Conservation (phyloP, 495 filamentous ascomycete species). For the Sphaerosporella brunnea region DNA sequence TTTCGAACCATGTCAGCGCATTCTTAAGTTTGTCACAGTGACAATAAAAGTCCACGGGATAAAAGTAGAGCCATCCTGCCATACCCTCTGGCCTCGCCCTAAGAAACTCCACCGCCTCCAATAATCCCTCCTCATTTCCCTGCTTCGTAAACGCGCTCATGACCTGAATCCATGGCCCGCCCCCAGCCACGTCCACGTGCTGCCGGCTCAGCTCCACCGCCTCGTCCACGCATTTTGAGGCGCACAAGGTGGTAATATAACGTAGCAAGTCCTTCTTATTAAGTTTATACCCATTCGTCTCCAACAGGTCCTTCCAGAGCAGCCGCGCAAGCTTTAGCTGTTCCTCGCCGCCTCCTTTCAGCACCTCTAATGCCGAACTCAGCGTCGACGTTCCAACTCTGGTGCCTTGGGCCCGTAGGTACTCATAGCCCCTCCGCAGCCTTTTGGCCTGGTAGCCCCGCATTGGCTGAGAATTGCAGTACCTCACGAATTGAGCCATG, state of each 20-base stretch:
- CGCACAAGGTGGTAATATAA: not conserved
- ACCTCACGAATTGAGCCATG: conserved; percentile 8
- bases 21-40: conserved; percentile 32
- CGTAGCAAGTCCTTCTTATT: conserved; percentile 28
- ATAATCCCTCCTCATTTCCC: conserved; percentile 38
- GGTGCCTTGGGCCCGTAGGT: not conserved
- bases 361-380: not conserved
- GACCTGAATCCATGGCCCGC: conserved; percentile 39
- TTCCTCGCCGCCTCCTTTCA: not conserved
- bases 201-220: conserved; percentile 12
- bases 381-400: not conserved
- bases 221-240: conserved; percentile 13
- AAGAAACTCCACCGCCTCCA: conserved; percentile 28
- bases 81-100: not conserved
- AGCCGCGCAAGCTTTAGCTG: conserved; percentile 12
- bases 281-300: conserved; percentile 10
- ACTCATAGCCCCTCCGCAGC: conserved; percentile 9
- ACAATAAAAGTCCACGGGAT: conserved; percentile 31
- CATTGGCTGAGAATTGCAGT: not conserved
- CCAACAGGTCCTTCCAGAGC: conserved; percentile 12
- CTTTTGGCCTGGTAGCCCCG: conserved; percentile 17
- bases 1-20: conserved; percentile 48
- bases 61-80: not conserved
- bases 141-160: conserved; percentile 50
- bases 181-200: not conserved